Conservation (phyloP, 208 protist species). For the Balamuthia mandrillaris region DNA sequence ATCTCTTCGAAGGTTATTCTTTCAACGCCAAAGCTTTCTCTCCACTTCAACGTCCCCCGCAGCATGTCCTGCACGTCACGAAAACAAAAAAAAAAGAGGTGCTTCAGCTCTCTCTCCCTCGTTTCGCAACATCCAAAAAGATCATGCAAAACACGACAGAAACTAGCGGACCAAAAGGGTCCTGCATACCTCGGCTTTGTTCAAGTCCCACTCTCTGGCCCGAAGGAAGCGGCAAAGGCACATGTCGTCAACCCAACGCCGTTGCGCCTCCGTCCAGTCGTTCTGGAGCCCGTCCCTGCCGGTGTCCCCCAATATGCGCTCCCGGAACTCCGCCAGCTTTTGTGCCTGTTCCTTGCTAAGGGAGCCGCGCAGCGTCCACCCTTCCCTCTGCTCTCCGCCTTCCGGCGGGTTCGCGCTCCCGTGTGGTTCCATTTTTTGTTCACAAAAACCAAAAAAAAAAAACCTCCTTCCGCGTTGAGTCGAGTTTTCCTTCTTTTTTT, state of each 20-base stretch:
- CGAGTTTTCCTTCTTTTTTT: too few relatives aligned
- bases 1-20: slow-evolving; percentile 16
- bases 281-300: neutral
- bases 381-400: too few relatives aligned
- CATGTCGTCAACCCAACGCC: slow-evolving; percentile 12
- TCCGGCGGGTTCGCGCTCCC: too few relatives aligned
- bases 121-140: neutral
- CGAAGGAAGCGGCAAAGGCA: slow-evolving; percentile 30
- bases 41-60: neutral
- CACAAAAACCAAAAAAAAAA: too few relatives aligned
- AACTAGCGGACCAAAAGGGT: neutral
- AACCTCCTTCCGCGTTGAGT: too few relatives aligned
- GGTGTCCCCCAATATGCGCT: neutral
- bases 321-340: neutral
- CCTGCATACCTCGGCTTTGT: slow-evolving; percentile 11
- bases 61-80: neutral
- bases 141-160: neutral
- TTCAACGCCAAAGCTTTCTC: neutral
- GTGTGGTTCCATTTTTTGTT: too few relatives aligned
- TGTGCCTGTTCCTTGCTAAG: neutral
- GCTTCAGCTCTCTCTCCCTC: too few relatives aligned
- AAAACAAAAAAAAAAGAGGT: neutral
- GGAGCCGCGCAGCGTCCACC: neutral
- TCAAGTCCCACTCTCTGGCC: slow-evolving; percentile 6
- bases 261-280: neutral